Conservation (phyloP, 495 filamentous ascomycete species). For the Apiosordaria backusii region DNA sequence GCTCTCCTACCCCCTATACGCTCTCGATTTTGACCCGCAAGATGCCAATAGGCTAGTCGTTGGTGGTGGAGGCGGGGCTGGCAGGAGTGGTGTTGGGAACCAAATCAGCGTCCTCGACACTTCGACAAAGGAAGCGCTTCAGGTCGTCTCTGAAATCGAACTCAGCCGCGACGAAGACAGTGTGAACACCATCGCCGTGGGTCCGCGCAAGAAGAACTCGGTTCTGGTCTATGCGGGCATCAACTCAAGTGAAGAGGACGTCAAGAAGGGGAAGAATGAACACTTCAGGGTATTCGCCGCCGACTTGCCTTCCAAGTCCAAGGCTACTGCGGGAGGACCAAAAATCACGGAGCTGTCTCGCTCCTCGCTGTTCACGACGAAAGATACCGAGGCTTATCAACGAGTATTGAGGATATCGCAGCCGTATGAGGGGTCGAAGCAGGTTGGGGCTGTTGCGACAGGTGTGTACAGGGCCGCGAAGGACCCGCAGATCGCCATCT, state of each 20-base stretch:
- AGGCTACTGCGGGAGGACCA: conserved; percentile 31
- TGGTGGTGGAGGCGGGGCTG: conserved; percentile 87
- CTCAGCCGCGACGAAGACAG: conserved; percentile 88
- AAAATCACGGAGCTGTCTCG: conserved; percentile 56
- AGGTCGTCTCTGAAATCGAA: conserved; percentile 67
- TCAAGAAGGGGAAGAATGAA: conserved; percentile 74
- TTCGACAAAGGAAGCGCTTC: conserved; percentile 55
- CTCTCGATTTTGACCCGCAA: conserved; percentile 82
- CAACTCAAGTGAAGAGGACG: conserved; percentile 71
- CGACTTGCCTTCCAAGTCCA: conserved; percentile 45
- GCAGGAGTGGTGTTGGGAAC: conserved; percentile 81
- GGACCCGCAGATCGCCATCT: conserved; percentile 71
- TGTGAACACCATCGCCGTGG: conserved; percentile 73
- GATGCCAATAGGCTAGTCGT: conserved; percentile 72
- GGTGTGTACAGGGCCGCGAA: conserved; percentile 55
- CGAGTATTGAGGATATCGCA: conserved; percentile 68
- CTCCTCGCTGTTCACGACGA: conserved; percentile 59
- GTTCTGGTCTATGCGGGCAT: conserved; percentile 74
- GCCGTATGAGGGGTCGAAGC: conserved; percentile 15
- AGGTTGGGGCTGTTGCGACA: conserved; percentile 71
- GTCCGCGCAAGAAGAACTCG: conserved; percentile 52
- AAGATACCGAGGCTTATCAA: conserved; percentile 69
- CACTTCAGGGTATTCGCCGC: conserved; percentile 81
- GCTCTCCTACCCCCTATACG: conserved; percentile 83
- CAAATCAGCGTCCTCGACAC: conserved; percentile 79